Evolutionary conservation across 805 yeast genomes (phyloP).

Genomic region (Wilhelminamyces savonicus): DNA sequence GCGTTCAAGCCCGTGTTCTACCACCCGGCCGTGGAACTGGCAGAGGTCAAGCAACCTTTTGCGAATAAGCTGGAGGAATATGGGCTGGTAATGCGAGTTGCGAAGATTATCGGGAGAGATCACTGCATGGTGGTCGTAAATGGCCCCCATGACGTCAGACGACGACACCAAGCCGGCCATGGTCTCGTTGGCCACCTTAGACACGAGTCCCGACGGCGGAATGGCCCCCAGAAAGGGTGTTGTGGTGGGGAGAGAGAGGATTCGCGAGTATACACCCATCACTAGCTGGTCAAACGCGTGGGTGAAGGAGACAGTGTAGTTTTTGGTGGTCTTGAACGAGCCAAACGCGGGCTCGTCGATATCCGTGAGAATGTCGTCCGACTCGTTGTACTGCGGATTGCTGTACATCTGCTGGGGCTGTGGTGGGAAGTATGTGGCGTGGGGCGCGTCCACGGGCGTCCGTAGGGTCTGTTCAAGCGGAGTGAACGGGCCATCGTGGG

Average conservation of each 20-base stretch:
- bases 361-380: slow-evolving; percentile 38
- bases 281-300: slow-evolving; percentile 31
- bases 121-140: slow-evolving; percentile 28
- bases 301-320: slow-evolving; percentile 30
- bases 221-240: slow-evolving; percentile 37
- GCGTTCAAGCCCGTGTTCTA: slow-evolving; percentile 2
- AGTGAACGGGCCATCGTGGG: slow-evolving; percentile 27
- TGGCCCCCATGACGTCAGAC: slow-evolving; percentile 8
- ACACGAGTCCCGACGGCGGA: slow-evolving; percentile 40
- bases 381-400: slow-evolving; percentile 30
- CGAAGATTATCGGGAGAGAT: slow-evolving; percentile 25
- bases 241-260: slow-evolving; percentile 36
- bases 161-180: slow-evolving; percentile 19
- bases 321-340: slow-evolving; percentile 14
- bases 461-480: slow-evolving; percentile 39
- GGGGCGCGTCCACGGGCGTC: slow-evolving; percentile 32
- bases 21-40: slow-evolving; percentile 11
- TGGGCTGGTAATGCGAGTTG: slow-evolving; percentile 29
- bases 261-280: slow-evolving; percentile 25
- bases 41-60: slow-evolving; percentile 37
- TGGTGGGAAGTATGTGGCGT: slow-evolving; percentile 7
- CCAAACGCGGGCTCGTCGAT: slow-evolving; percentile 22
- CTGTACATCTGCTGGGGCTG: slow-evolving; percentile 17
- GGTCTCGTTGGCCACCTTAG: slow-evolving; percentile 38
- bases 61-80: slow-evolving; percentile 35